A percentile compares a stretch with the other conserved stretches of the same genome.
These are phyloP conservation scores for Onygena corvina DNA, from an alignment of 2,329 filamentous ascomycete genomes.

Conservation along the genomic window DNA sequence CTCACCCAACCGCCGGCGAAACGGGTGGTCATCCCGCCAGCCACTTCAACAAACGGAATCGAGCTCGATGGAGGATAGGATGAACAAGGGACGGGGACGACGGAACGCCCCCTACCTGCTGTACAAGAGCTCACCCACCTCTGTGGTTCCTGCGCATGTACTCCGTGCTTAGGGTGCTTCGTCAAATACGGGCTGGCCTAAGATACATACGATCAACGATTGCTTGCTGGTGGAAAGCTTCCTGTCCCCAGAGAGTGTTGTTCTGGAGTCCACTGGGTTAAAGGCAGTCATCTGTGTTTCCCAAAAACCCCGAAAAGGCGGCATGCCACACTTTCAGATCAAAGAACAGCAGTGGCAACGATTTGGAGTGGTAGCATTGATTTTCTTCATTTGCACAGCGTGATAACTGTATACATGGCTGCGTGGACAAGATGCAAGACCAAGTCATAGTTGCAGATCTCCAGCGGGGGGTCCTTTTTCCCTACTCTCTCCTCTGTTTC, in stretches of 20 bases:
- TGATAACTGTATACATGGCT: not conserved
- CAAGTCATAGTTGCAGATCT: constrained; percentile 9
- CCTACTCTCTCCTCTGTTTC: not conserved
- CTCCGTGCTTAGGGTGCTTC: constrained; percentile 5
- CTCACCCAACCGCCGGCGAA: not conserved
- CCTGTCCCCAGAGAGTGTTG: not conserved
- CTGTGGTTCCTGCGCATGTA: constrained; percentile 9
- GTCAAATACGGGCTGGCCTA: not conserved
- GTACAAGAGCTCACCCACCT: constrained; percentile 9
- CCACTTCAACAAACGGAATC: constrained; percentile 3
- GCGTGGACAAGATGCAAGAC: constrained; percentile 7
- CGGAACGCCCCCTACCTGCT: constrained; percentile 13
- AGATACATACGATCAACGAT: not conserved
- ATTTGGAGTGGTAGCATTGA: not conserved
- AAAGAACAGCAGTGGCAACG: too few relatives aligned
- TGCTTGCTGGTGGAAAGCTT: not conserved
- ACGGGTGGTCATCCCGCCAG: not conserved
- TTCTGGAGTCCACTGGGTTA: not conserved
- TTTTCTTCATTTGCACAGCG: too few relatives aligned
- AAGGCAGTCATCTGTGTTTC: too few relatives aligned
- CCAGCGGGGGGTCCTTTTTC: not conserved
- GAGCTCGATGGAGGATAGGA: not conserved
- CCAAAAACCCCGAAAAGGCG: not conserved
- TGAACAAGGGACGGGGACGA: constrained; percentile 12
- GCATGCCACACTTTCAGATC: not conserved